Conservation (phyloP, 306 rosid genomes). For the Oemleria cerasiformis region DNA sequence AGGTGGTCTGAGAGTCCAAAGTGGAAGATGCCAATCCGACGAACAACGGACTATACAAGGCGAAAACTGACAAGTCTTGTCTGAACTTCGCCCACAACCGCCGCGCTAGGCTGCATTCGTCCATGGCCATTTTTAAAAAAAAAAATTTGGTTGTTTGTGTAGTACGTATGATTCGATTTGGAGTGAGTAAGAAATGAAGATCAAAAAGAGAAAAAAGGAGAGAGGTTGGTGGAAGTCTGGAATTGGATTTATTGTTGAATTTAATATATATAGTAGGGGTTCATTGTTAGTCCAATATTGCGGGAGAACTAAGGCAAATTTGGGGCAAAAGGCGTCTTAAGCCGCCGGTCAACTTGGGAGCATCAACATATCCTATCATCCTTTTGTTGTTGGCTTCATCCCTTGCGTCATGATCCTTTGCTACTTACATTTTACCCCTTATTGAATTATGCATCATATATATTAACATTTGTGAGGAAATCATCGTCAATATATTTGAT, state of each 20-base stretch:
- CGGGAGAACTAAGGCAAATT: constrained; percentile 2
- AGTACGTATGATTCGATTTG: neutral
- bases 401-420: constrained; percentile 9
- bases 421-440: neutral
- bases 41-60: constrained; percentile 21
- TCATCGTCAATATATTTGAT: too few relatives aligned
- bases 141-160: too few relatives aligned
- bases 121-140: neutral
- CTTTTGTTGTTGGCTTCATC: neutral
- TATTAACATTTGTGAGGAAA: too few relatives aligned
- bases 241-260: neutral
- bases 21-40: constrained; percentile 19
- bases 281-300: constrained; percentile 5
- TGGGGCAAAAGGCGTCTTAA: neutral
- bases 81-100: constrained; percentile 16
- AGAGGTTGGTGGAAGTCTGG: neutral
- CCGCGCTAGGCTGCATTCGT: constrained; percentile 10
- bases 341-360: constrained; percentile 12
- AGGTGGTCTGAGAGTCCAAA: constrained; percentile 9
- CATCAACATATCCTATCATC: neutral
- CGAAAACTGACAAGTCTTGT: constrained; percentile 8
- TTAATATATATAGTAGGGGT: constrained; percentile 5
- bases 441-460: neutral
- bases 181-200: neutral
- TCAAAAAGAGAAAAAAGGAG: neutral